A percentile compares a stretch with the other conserved stretches of the same genome.
phyloP scores from a whole-genome alignment of 2,329 filamentous ascomycete genomes.

The Sporothrix schenckii region DNA sequence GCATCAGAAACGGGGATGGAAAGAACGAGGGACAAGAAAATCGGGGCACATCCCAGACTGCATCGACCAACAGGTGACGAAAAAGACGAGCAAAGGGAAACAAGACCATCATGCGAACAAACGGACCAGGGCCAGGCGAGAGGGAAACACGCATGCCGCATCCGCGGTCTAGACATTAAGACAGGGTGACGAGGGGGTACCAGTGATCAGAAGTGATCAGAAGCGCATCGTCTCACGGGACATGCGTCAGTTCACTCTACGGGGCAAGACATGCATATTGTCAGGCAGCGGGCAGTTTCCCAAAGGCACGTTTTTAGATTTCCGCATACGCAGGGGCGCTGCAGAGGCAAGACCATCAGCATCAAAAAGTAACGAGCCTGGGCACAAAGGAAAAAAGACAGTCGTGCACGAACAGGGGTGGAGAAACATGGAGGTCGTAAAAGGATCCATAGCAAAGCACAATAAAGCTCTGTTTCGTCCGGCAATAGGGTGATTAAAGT shows the following conservation, averaged over 20 bases:
- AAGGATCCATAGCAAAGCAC: constrained; percentile 3
- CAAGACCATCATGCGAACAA: constrained; percentile 45
- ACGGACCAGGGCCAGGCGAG: constrained; percentile 37
- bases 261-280: constrained; percentile 24
- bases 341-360: constrained; percentile 17
- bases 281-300: constrained; percentile 14
- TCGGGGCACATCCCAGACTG: constrained; percentile 30
- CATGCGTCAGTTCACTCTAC: constrained; percentile 1
- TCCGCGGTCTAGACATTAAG: constrained; percentile 28
- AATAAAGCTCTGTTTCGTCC: background rate
- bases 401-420: constrained; percentile 9
- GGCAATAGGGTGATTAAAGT: background rate
- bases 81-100: constrained; percentile 40
- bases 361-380: background rate
- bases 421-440: constrained; percentile 20
- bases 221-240: constrained; percentile 25
- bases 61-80: constrained; percentile 33
- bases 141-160: constrained; percentile 31
- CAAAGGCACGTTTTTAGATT: constrained; percentile 27
- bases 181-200: constrained; percentile 22
- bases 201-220: constrained; percentile 24
- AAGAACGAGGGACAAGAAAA: constrained; percentile 31
- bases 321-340: constrained; percentile 14
- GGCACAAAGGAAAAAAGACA: constrained; percentile 4
- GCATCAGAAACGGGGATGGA: constrained; percentile 21